Evolutionary conservation across 1,284 basidiomycete species (phyloP).

Genomic region (Phlebopus sp.): DNA sequence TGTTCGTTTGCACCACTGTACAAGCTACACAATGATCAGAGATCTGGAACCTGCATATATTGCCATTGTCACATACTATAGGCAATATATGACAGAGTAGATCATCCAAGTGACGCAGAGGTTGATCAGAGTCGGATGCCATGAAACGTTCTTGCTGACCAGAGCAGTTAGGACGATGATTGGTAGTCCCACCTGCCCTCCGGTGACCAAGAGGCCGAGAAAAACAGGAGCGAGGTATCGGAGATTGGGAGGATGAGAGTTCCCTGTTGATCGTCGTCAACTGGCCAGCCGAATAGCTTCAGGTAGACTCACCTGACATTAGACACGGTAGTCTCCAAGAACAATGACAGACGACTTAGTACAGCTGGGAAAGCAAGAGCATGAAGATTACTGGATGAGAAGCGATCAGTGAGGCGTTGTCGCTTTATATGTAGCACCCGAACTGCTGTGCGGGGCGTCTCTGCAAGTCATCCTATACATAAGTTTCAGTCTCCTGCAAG

Average conservation of each 20-base stretch:
- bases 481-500: too few relatives aligned
- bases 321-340: too few relatives aligned
- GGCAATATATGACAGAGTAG: slow-evolving; percentile 49
- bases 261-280: slow-evolving; percentile 7
- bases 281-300: neutral
- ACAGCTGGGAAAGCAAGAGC: too few relatives aligned
- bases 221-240: slow-evolving; percentile 29
- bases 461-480: too few relatives aligned
- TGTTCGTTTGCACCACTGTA: slow-evolving; percentile 32
- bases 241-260: slow-evolving; percentile 18
- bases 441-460: too few relatives aligned
- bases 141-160: slow-evolving; percentile 38
- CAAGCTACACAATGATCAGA: slow-evolving; percentile 29
- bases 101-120: slow-evolving; percentile 53
- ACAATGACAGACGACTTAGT: too few relatives aligned
- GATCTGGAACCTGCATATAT: neutral
- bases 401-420: too few relatives aligned
- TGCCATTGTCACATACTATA: slow-evolving; percentile 41
- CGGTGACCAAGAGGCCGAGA: slow-evolving; percentile 47
- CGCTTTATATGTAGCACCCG: too few relatives aligned
- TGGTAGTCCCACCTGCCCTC: slow-evolving; percentile 47
- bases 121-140: slow-evolving; percentile 49
- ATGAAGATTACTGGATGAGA: too few relatives aligned
- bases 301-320: too few relatives aligned
- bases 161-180: slow-evolving; percentile 47